Conservation (phyloP, 805 yeast genomes). For the Yueomyces sp. region DNA sequence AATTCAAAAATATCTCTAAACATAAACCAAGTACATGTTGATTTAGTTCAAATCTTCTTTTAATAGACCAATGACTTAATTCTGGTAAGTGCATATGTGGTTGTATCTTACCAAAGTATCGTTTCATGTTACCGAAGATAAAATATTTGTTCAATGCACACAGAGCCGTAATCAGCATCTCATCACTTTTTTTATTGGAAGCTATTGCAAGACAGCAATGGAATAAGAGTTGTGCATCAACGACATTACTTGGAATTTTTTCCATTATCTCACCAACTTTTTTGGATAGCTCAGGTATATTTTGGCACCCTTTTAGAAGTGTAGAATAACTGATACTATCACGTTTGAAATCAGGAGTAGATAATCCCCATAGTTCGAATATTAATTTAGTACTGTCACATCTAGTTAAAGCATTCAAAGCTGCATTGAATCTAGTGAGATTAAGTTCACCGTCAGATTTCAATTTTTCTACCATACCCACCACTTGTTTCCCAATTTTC, state of each 20-base stretch:
- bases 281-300: constrained; percentile 8
- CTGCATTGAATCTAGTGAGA: constrained; percentile 33
- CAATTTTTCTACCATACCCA: constrained; percentile 21
- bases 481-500: constrained; percentile 25
- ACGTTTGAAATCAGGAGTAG: constrained; percentile 6
- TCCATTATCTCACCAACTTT: constrained; percentile 9
- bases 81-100: constrained; percentile 3
- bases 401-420: constrained; percentile 30
- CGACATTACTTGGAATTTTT: constrained; percentile 7
- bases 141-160: constrained; percentile 9
- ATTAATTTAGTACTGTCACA: constrained; percentile 27
- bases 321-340: constrained; percentile 16
- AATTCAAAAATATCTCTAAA: constrained; percentile 8
- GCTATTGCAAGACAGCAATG: constrained; percentile 12
- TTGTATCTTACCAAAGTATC: not conserved
- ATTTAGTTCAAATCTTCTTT: constrained; percentile 5
- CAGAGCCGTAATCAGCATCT: constrained; percentile 2
- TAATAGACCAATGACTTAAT: constrained; percentile 8
- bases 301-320: constrained; percentile 12
- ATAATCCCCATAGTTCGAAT: constrained; percentile 26
- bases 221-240: constrained; percentile 15
- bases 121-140: constrained; percentile 1
- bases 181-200: constrained; percentile 4
- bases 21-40: constrained; percentile 11
- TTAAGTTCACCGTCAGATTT: constrained; percentile 23